Evolutionary conservation across 2,329 filamentous ascomycete species (phyloP).

Genomic region (Ophiosphaerella narmari): DNA sequence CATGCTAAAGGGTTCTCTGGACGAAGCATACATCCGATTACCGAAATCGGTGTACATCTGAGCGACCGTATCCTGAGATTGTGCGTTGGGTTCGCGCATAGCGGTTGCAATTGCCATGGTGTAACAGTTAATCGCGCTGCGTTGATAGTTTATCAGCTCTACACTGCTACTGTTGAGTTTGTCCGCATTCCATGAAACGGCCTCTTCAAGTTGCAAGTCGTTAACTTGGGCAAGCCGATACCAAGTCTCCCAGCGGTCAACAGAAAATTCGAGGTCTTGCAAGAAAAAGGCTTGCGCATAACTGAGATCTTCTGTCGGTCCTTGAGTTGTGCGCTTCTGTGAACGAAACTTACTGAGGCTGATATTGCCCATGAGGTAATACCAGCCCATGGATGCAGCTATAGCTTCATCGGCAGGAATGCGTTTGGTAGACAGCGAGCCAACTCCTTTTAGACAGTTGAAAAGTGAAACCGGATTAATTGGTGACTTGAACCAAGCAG

Average conservation of each 20-base stretch:
- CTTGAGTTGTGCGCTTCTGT: constrained; percentile 76
- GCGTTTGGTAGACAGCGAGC: constrained; percentile 50
- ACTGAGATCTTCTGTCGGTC: constrained; percentile 81
- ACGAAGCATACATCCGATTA: constrained; percentile 69
- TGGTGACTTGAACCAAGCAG: constrained; percentile 78
- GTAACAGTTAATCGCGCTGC: constrained; percentile 80
- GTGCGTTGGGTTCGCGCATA: constrained; percentile 60
- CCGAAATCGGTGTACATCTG: constrained; percentile 73
- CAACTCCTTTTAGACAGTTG: constrained; percentile 76
- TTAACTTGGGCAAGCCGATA: constrained; percentile 85
- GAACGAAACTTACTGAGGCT: constrained; percentile 83
- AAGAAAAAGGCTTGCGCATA: constrained; percentile 79
- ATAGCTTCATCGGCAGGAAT: constrained; percentile 68
- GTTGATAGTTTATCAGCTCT: constrained; percentile 76
- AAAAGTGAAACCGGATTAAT: constrained; percentile 82
- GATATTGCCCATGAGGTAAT: constrained; percentile 86
- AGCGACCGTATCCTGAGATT: constrained; percentile 62
- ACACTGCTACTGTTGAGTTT: constrained; percentile 84
- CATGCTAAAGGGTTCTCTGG: constrained; percentile 70
- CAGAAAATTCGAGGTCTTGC: constrained; percentile 80
- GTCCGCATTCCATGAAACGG: constrained; percentile 85
- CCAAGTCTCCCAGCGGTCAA: constrained; percentile 87
- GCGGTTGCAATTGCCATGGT: constrained; percentile 69
- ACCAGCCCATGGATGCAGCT: constrained; percentile 85
- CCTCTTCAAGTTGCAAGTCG: constrained; percentile 85